Evolutionary conservation across 1,284 basidiomycete genomes (phyloP), one percentile per base, ranked within the genome.

Genomic region (Fomitopsis betulina): DNA sequence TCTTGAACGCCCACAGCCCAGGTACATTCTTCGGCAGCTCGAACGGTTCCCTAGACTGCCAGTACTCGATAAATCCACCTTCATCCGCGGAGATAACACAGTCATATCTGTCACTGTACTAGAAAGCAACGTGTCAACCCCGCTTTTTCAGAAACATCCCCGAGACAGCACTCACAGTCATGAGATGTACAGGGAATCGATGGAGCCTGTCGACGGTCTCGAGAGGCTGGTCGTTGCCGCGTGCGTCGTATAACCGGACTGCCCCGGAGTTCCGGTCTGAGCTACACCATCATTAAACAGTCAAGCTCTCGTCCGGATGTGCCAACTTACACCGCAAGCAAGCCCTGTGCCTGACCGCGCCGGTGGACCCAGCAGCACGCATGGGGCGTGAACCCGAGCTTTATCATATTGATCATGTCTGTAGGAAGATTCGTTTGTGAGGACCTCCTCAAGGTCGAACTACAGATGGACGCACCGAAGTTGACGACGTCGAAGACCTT

Each of bases 401-500:
- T 93, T 62, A 99, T 83, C 76, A 98, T 98, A 72, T 98, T 99
- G 72, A 99, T 99, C 91, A 99, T 97, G 73, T 99, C 95, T 97
- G 47, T 17, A 45, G 45, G 7, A 52, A 39, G 42, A 30, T 8
- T 4, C 8, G 4, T 17, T 8, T 21, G 17, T 25, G 45, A 17
- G 33, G 32, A 39, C 45, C 55, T 19, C 25, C 23, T 38, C 10
- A 32, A 50, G 33, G 33, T 10, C 10, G 53, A 17, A 56, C 17
- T 6, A 32, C 15, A 5, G 27, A 30, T 15, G 23, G 21, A 32
- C 67, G 40, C 53, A 69, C 66, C 65, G 56, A 66, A 70, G 74
- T 98, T 98, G 64, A 97, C 82, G 1, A 99, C 94, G 71, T 99
- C 97, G 70, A 98, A 99, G 32, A 99, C 91, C 71, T 98, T 96